Percentiles rank a stretch among this genome's conserved stretches.
Evolutionary conservation across 2,329 filamentous ascomycete genomes (phyloP).

Genomic region (Trichoderma sp.): DNA sequence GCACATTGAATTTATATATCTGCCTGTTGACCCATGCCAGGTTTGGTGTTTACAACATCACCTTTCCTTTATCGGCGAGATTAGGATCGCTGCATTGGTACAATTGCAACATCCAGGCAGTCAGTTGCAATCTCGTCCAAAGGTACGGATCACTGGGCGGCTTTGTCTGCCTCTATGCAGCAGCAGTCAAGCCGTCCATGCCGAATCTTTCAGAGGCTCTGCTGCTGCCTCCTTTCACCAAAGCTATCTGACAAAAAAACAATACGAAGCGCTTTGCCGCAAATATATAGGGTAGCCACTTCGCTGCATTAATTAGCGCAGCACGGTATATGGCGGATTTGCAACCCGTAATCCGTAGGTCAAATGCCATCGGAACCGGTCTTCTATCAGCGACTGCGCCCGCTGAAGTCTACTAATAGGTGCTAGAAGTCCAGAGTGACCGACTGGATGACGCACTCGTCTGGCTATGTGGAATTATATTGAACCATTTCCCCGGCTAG

Average conservation of each 20-base stretch:
- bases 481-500: neutral
- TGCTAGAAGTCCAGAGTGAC: neutral
- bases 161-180: neutral
- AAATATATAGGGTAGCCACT: neutral
- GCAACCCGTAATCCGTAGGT: neutral
- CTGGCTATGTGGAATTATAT: neutral
- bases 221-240: neutral
- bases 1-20: neutral
- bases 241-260: neutral
- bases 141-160: neutral
- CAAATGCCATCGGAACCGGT: neutral
- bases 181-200: neutral
- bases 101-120: neutral
- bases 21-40: neutral
- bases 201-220: neutral
- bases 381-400: neutral
- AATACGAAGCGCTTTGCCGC: conserved; percentile 2
- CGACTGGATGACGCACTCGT: neutral
- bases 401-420: neutral
- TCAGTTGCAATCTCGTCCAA: neutral
- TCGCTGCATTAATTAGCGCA: neutral
- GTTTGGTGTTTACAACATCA: neutral
- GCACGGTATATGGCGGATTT: neutral
- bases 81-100: neutral
- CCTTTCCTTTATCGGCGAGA: neutral